Evolutionary conservation across 164 flowering plant species (phyloP), one percentile per base, ranked within the genome.

Genomic region (Magnolia officinalis): DNA sequence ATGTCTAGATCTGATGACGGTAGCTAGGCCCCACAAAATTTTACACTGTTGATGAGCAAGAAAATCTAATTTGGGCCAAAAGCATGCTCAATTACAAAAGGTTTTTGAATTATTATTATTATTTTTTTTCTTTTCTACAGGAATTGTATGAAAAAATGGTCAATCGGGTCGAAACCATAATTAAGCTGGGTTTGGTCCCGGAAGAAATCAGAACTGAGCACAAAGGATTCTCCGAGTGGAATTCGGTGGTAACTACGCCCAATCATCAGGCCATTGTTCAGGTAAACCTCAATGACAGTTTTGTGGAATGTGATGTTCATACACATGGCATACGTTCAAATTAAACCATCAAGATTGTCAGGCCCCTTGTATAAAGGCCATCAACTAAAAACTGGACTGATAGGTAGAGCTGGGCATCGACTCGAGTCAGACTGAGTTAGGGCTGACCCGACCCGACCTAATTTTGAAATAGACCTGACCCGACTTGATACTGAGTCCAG

Each of bases 221-320:
- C 70, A 76, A 68, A 65, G 88, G 88, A 72, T 92, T 92, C 77
- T 78, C 87, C 9, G 83, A 84, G n/a, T 90, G 94, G 94, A 81
- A 82, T 77, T 71, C 74, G 10, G 76, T 82, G 0, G 64, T 78
- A 2, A 83, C 91, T 50, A 70, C 61, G 3, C 78, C 78, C 14
- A 87, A 92, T 79, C 97, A 92, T 77, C 92, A 84, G 69, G 77
- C 97, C 65, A 87, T 91, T 66, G 82, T 92, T 74, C 89, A 89
- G 79, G 97, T 92, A 82, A 37, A 70, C 45, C 5, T 70, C 45
- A 67, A 11, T 26, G 59, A 55, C 45, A 37, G 2, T 37, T 37
- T 37, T 37, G 45, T 37, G 45, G 45, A 37, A 37, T 37, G 45
- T 37, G 45, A 37, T 37, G 45, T 37, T 37, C 45, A 37, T 37